These are phyloP conservation scores for Yamadazyma tumulicola DNA, from an alignment of 805 yeast species.

Conservation along the genomic window DNA sequence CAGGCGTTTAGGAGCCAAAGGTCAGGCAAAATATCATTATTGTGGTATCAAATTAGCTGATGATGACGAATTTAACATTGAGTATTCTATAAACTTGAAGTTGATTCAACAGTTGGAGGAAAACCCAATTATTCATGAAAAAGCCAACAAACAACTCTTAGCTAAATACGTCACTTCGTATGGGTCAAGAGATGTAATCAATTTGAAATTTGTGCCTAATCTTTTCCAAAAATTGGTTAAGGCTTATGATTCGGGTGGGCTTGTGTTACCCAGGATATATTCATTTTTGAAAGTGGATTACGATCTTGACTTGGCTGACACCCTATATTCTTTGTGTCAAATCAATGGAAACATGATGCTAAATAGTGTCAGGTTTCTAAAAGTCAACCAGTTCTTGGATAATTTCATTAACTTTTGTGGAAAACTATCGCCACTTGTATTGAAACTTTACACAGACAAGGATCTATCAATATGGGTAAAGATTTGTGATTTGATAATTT, in stretches of 20 bases:
- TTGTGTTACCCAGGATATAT: constrained; percentile 37
- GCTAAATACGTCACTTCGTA: not conserved
- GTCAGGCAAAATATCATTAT: constrained; percentile 81
- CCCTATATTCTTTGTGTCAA: constrained; percentile 59
- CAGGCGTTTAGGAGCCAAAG: constrained; percentile 76
- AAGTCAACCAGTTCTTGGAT: constrained; percentile 56
- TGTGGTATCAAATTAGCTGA: constrained; percentile 54
- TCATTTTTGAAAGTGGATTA: constrained; percentile 41
- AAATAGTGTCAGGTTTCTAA: constrained; percentile 66
- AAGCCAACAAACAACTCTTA: not conserved
- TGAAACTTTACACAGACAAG: constrained; percentile 51
- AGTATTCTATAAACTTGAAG: not conserved
- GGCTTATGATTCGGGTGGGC: constrained; percentile 16
- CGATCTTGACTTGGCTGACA: constrained; percentile 58
- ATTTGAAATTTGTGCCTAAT: constrained; percentile 25
- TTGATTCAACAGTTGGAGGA: not conserved
- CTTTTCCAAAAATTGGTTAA: constrained; percentile 16
- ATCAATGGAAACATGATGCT: constrained; percentile 62
- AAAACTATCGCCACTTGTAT: constrained; percentile 60
- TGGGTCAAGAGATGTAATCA: not conserved
- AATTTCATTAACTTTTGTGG: constrained; percentile 49
- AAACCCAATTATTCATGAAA: too few species aligned
- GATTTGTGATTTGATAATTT: constrained; percentile 64
- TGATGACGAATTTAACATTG: constrained; percentile 4
- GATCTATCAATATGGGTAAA: constrained; percentile 58